phyloP scores from a whole-genome alignment of 352 stramenopile species.

The Pythium dissotocum region DNA sequence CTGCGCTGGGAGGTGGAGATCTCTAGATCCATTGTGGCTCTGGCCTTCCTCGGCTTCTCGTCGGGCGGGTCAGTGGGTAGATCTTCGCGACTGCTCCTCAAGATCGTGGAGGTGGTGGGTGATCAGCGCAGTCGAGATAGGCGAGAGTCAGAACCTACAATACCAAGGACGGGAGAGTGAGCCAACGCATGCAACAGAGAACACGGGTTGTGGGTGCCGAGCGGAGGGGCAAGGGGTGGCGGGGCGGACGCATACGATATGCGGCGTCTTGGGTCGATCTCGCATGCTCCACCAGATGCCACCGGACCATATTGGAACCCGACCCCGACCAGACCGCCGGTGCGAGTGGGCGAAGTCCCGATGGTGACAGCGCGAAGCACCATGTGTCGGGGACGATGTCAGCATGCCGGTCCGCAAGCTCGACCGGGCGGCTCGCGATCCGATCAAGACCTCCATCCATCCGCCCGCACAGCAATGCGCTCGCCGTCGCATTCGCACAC shows the following conservation, averaged over 20 bases:
- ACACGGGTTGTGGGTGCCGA: neutral
- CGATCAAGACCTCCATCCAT: neutral
- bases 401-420: neutral
- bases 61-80: slow-evolving; percentile 16
- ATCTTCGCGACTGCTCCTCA: slow-evolving; percentile 32
- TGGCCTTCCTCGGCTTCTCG: neutral
- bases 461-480: too few species aligned
- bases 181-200: slow-evolving; percentile 17
- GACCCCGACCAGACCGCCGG: neutral
- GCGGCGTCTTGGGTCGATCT: neutral
- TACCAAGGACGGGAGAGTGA: slow-evolving; percentile 24
- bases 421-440: neutral
- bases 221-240: slow-evolving; percentile 7
- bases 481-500: neutral
- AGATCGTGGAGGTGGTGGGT: slow-evolving; percentile 20
- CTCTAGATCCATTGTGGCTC: slow-evolving; percentile 30
- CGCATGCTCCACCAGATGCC: slow-evolving; percentile 16
- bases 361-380: neutral
- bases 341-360: neutral
- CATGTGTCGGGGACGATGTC: slow-evolving; percentile 11
- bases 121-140: neutral
- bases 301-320: neutral
- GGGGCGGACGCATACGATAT: slow-evolving; percentile 14
- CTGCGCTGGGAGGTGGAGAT: slow-evolving; percentile 31
- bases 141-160: slow-evolving; percentile 14